A percentile compares a stretch with the other conserved stretches of the same genome.
Conservation (phyloP, 2,329 filamentous ascomycete genomes). For the Colletotrichum sp. region DNA sequence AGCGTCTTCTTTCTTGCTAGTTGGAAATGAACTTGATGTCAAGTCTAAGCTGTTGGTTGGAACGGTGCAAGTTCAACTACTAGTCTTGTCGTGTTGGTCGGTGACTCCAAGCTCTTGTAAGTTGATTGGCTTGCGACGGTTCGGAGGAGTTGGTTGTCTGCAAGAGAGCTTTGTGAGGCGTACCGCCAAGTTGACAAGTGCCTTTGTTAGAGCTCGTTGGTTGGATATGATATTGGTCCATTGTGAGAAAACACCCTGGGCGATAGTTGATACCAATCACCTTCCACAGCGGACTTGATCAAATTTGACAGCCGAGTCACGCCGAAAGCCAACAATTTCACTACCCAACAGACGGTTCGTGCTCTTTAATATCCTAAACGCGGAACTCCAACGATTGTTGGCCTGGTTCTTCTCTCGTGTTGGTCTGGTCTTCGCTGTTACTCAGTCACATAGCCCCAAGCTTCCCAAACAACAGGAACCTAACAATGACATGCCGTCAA, state of each 20-base stretch:
- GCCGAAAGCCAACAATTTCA: neutral
- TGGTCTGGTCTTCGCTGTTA: neutral
- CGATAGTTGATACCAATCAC: neutral
- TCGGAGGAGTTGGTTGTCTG: neutral
- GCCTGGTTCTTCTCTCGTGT: neutral
- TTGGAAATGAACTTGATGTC: neutral
- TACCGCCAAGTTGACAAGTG: neutral
- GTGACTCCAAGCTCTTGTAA: neutral
- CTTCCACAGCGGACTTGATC: rapidly evolving
- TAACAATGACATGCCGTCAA: neutral
- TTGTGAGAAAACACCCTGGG: neutral
- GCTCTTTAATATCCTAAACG: neutral
- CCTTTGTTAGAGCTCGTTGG: neutral
- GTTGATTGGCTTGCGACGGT: neutral
- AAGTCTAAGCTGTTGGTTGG: neutral
- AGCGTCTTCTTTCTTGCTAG: neutral
- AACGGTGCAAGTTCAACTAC: neutral
- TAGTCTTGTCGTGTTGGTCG: neutral
- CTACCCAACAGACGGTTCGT: neutral
- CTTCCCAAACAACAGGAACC: neutral
- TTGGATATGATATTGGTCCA: neutral
- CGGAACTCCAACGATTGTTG: neutral
- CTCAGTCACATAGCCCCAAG: neutral
- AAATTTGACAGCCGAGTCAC: neutral
- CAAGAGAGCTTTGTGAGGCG: neutral